Evolutionary conservation across 768 basidiomycete species (phyloP).

Genomic region (Chalciporus chontae): DNA sequence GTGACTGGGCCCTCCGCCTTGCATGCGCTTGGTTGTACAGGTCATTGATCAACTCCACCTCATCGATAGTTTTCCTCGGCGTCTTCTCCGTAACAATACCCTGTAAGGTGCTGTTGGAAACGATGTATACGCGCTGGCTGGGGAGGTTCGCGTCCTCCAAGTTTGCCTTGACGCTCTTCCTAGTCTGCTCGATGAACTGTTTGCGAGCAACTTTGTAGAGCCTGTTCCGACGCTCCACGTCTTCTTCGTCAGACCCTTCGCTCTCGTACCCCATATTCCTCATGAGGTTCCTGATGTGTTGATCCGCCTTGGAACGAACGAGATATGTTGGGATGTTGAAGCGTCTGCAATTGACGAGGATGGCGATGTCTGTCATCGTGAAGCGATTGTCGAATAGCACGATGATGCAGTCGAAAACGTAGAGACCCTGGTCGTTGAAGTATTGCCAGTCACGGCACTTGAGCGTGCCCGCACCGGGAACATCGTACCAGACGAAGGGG

Average conservation of each 20-base stretch:
- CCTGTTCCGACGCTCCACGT: neutral
- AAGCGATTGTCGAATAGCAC: conserved; percentile 33
- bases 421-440: conserved; percentile 35
- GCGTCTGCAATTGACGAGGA: conserved; percentile 28
- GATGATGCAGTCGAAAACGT: conserved; percentile 34
- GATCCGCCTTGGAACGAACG: conserved; percentile 36
- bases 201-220: conserved; percentile 14
- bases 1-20: neutral
- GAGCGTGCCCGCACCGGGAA: conserved; percentile 35
- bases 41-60: conserved; percentile 11
- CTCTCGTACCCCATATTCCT: conserved; percentile 21
- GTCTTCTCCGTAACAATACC: conserved; percentile 8
- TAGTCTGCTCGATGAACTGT: conserved; percentile 22
- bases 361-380: conserved; percentile 32
- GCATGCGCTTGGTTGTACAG: conserved; percentile 9
- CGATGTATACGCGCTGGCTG: conserved; percentile 25
- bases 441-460: conserved; percentile 34
- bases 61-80: conserved; percentile 15
- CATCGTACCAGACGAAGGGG: conserved; percentile 33
- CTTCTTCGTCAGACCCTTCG: conserved; percentile 18
- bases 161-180: conserved; percentile 15
- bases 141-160: conserved; percentile 18
- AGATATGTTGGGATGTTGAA: conserved; percentile 34
- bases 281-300: conserved; percentile 27
- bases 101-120: conserved; percentile 19